phyloP scores from a whole-genome alignment of 116 monocot species.

The Posidonia oceanica region DNA sequence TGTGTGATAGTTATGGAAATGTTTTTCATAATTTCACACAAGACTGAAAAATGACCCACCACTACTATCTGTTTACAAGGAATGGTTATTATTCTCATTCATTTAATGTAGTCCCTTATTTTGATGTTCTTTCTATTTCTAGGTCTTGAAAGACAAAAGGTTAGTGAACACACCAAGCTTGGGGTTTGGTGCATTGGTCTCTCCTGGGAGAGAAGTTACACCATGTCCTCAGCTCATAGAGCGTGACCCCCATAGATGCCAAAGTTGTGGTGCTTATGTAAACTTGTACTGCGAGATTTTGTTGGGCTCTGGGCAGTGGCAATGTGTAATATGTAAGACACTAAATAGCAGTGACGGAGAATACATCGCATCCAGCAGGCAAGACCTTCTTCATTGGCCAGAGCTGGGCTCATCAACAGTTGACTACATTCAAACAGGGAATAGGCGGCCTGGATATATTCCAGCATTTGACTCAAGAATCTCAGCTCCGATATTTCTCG shows the following conservation, averaged over 20 bases:
- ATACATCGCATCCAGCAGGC: conserved; percentile 51
- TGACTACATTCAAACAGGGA: conserved; percentile 77
- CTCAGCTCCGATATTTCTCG: conserved; percentile 64
- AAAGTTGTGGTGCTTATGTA: conserved; percentile 80
- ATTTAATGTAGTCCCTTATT: background rate
- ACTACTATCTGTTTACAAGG: too few relatives aligned
- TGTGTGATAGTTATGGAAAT: too few relatives aligned
- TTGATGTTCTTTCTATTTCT: background rate
- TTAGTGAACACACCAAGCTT: conserved; percentile 63
- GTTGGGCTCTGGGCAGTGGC: conserved; percentile 84
- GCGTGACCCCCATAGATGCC: conserved; percentile 73
- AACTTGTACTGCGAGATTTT: conserved; percentile 72
- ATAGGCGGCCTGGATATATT: conserved; percentile 61
- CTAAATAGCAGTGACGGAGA: conserved; percentile 65
- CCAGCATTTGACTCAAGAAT: conserved; percentile 64
- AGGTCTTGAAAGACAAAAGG: conserved; percentile 84
- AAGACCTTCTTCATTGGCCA: conserved; percentile 52
- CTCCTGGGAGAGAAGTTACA: conserved; percentile 66
- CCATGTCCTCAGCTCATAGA: conserved; percentile 65
- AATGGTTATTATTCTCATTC: background rate
- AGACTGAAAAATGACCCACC: too few relatives aligned
- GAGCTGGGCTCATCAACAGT: conserved; percentile 54
- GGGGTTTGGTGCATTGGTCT: conserved; percentile 88
- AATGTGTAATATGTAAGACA: conserved; percentile 83
- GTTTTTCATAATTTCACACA: too few relatives aligned